Evolutionary conservation across 2,329 filamentous ascomycete genomes (phyloP), one percentile per base, ranked within the genome.

Genomic region (Cryoendolithus antarcticus): DNA sequence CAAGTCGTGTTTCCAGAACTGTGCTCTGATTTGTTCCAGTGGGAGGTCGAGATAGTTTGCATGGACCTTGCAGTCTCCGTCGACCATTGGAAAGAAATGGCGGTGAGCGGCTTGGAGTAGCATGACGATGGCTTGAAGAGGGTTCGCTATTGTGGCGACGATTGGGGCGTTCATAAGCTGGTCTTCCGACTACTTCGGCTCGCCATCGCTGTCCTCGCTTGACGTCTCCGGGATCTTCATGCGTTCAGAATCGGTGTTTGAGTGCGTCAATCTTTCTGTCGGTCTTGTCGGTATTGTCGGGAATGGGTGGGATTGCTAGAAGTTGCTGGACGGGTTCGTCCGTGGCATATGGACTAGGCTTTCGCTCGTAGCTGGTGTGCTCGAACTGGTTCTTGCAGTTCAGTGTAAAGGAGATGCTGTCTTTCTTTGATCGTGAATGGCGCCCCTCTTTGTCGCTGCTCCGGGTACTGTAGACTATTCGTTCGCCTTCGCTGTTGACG

Each of bases 1-100:
- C 19, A 35, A 15, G 37, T 27, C 6, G 32, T 47, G 36, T 11
- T 41, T 37, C 44, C 35, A 46, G 32, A 46, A 46, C 19, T 39
- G 40, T 8, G 4, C 13, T 11, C 31, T 12, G 7, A 47, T 11
- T 7, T 35, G 27, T 6, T 24, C 24, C 13, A 44, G 31, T 34
- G 42, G 37, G 4, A 15, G 5, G 9, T 47, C 32, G 35, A 47
- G 41, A n/a, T 41, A 12, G 9, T 24, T 15, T 19, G 19, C 35
- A 13, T 47, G 6, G 24, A 47, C 32, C 11, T 38, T 33, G 6
- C 9, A 28, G 12, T 38, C 34, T 29, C 37, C n/a, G 5, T 28
- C 10, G 3, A 27, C 8, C 4, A 12, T 13, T 6, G 7, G 15
- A n/a, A 38, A 38, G n/a, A 27, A 12, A 1, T 15, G 4, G 9